Evolutionary conservation across 2,329 filamentous ascomycete species (phyloP), one percentile per base, ranked within the genome.

Genomic region (Fusarium transvaalense): DNA sequence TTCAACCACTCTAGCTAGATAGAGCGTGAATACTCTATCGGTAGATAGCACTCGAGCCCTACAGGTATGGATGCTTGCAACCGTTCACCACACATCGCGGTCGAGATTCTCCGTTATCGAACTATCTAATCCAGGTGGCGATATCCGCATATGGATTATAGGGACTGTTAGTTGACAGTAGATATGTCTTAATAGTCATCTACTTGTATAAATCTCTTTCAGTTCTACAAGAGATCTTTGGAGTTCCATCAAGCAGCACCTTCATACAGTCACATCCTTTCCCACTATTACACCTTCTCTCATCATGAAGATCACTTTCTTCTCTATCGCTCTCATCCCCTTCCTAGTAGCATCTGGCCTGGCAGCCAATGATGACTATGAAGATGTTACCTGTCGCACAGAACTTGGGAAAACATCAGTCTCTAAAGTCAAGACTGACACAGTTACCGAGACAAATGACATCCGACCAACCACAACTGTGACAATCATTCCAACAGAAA

Each of bases 331-430:
- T 3, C 27, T 63, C 8, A 5, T 63, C 0, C 25, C 60, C 4
- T 35, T 63, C 6, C 8, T 56, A 3, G 19, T n/a, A 31, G 12
- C 43, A 1, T 32, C 31, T 3, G 13, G 9, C 2, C 12, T 45
- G 1, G 56, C 59, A 17, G 48, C 21, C n/a, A n/a, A n/a, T 5
- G 37, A 39, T 0, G 32, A 43, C 0, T 27, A 43, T 7, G 14
- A 47, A 1, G 21, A 32, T 13, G 17, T 61, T 1, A 47, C 45
- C 2, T 62, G 61, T 13, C 61, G n/a, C 10, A 64, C 56, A 6
- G 58, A 63, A 23, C 35, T 63, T 9, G 60, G 50, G 10, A 56
- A 34, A 19, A 43, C n/a, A 6, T 62, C 61, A 12, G 50, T 51
- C 5, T 32, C 38, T 6, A 31, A 37, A 14, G 19, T 64, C 1